Conservation (phyloP, 2,329 filamentous ascomycete species). For the Sporothrix pseudoabietina region DNA sequence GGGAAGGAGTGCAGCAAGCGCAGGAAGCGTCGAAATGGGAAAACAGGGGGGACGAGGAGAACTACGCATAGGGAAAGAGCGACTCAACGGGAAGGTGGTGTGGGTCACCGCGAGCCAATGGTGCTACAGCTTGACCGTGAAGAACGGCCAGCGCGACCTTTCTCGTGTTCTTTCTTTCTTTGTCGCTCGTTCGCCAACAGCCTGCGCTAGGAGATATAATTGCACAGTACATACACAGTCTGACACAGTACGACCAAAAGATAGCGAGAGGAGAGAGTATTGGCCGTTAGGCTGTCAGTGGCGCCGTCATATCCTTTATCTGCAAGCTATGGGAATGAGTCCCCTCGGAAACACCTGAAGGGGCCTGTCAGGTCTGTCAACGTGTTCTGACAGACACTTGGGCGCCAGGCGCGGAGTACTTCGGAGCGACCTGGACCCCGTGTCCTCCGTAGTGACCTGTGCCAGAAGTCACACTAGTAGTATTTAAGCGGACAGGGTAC, state of each 20-base stretch:
- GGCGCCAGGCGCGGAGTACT: neutral
- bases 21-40: constrained; percentile 14
- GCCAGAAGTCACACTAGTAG: neutral
- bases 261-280: neutral
- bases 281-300: neutral
- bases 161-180: constrained; percentile 22
- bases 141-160: neutral
- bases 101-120: constrained; percentile 30
- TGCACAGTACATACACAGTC: neutral
- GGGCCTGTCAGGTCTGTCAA: constrained; percentile 5
- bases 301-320: neutral
- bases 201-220: constrained; percentile 1
- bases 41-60: neutral
- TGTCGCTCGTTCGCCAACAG: constrained; percentile 14
- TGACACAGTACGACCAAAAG: neutral
- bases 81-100: constrained; percentile 18
- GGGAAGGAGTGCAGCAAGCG: constrained; percentile 31
- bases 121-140: constrained; percentile 22
- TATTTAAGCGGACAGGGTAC: neutral
- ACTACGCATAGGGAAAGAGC: neutral
- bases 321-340: constrained; percentile 6
- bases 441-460: neutral
- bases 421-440: neutral
- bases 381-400: neutral
- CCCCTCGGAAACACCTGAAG: neutral